Evolutionary conservation across 495 filamentous ascomycete species (phyloP), one percentile per base, ranked within the genome.

Genomic region (Letharia columbiana): DNA sequence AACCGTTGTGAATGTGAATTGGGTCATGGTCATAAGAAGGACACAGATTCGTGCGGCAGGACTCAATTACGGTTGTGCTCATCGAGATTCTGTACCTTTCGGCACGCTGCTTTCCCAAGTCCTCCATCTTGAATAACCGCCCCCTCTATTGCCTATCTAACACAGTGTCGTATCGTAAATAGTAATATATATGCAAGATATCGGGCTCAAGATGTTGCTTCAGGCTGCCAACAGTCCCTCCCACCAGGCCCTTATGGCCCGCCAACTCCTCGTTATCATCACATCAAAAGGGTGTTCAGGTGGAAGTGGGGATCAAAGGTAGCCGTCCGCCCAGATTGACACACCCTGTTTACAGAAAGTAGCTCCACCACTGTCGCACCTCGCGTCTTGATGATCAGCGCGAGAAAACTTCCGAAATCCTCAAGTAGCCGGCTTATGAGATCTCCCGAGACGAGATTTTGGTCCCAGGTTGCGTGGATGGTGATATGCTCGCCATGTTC

Each of bases 301-400:
- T 13, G 23, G 28, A 41, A 33, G 4, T 64, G 62, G 3, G 42
- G n/a, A 11, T 42, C 7, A 54, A 0, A 13, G 3, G 2, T 28
- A 31, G 7, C 18, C 40, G 11, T 17, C 50, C 33, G 23, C 23
- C 12, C 50, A 13, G 28, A 33, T 7, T 12, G 23, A 17, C 28
- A 2, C 4, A 18, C 23, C 9, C n/a, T 49, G 15, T n/a, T 10
- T 20, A 37, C 1, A 2, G 47, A 3, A 18, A 65, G 37, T 15
- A 65, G 23, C 10, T 59, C 52, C 31, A 11, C 8, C 40, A 65
- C 52, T n/a, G 52, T 65, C 2, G 20, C 52, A 20, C 41, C 63
- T 4, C 23, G 28, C 10, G 28, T 44, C 5, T 47, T 45, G 17
- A 65, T 45, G 9, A 65, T 47, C 28, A 28, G 20, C 13, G 23